Percentiles rank a stretch among this genome's conserved stretches.
Evolutionary conservation across 1,284 basidiomycete species (phyloP).

Genomic region (Trichosporon faecale): DNA sequence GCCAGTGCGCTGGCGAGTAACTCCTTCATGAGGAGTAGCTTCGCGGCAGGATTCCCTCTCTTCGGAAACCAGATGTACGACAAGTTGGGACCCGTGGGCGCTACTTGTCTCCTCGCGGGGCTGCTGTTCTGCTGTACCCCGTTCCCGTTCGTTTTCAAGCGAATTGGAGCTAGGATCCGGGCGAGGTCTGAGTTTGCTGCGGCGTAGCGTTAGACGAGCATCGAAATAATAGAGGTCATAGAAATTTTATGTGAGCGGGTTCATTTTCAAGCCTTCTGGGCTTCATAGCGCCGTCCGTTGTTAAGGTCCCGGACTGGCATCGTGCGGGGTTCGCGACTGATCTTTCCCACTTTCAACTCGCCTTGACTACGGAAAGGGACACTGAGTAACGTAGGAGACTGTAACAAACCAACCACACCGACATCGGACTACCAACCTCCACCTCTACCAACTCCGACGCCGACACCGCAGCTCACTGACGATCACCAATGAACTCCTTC

Average conservation of each 20-base stretch:
- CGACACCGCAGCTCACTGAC: too few relatives aligned
- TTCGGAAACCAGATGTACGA: conserved; percentile 49
- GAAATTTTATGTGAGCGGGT: neutral
- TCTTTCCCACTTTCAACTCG: too few relatives aligned
- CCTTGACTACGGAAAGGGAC: too few relatives aligned
- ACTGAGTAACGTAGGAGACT: too few relatives aligned
- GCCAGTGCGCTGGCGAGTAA: conserved; percentile 74
- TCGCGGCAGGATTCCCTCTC: conserved; percentile 71
- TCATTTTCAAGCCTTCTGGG: neutral
- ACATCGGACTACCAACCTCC: too few relatives aligned
- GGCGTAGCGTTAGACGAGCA: neutral
- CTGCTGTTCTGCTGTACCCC: conserved; percentile 66
- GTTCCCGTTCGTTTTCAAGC: conserved; percentile 59
- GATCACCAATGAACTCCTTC: too few relatives aligned
- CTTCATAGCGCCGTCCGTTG: too few relatives aligned
- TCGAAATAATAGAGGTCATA: neutral
- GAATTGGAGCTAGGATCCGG: conserved; percentile 42
- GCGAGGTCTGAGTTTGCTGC: conserved; percentile 15
- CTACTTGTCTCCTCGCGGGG: conserved; percentile 70
- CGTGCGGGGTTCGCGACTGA: too few relatives aligned
- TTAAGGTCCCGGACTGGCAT: too few relatives aligned
- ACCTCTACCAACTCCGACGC: too few relatives aligned
- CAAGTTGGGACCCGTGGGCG: conserved; percentile 66
- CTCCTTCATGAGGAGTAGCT: conserved; percentile 62
- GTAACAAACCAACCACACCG: too few relatives aligned